These are phyloP conservation scores for Abrus precatorius DNA, from an alignment of 306 rosid species.

Conservation along the genomic window DNA sequence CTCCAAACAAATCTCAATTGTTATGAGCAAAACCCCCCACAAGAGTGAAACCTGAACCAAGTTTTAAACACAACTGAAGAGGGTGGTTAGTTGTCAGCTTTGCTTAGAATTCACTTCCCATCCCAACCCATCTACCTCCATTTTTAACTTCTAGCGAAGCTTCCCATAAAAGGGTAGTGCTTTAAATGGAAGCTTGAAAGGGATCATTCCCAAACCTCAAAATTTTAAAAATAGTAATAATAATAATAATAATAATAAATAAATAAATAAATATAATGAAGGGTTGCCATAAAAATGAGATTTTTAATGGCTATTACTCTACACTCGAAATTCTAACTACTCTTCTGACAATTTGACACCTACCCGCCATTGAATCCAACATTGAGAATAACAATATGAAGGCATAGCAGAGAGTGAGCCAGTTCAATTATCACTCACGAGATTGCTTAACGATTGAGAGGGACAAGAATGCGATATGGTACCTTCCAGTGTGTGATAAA, in stretches of 20 bases:
- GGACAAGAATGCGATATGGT: conserved; percentile 18
- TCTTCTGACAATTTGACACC: conserved; percentile 52
- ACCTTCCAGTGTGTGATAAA: conserved; percentile 23
- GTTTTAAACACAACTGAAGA: not conserved
- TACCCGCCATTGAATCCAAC: conserved; percentile 55
- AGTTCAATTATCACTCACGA: conserved; percentile 30
- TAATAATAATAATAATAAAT: not conserved
- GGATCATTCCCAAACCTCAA: conserved; percentile 38
- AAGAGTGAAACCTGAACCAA: conserved; percentile 17
- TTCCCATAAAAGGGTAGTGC: conserved; percentile 47
- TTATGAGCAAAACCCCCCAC: conserved; percentile 33
- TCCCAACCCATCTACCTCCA: conserved; percentile 56
- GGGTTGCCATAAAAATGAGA: conserved; percentile 21
- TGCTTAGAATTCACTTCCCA: conserved; percentile 73
- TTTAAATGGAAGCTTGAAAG: conserved; percentile 45
- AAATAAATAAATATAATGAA: not conserved
- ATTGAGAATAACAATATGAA: not conserved
- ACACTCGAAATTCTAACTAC: conserved; percentile 59
- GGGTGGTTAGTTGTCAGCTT: conserved; percentile 54
- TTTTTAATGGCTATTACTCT: conserved; percentile 47
- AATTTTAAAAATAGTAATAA: not conserved
- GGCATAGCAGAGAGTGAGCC: conserved; percentile 48
- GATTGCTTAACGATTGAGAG: conserved; percentile 30
- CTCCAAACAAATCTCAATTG: conserved; percentile 29
- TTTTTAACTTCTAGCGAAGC: conserved; percentile 42